Evolutionary conservation across 495 filamentous ascomycete genomes (phyloP), one percentile per base, ranked within the genome.

Genomic region (Daldinia vernicosa): DNA sequence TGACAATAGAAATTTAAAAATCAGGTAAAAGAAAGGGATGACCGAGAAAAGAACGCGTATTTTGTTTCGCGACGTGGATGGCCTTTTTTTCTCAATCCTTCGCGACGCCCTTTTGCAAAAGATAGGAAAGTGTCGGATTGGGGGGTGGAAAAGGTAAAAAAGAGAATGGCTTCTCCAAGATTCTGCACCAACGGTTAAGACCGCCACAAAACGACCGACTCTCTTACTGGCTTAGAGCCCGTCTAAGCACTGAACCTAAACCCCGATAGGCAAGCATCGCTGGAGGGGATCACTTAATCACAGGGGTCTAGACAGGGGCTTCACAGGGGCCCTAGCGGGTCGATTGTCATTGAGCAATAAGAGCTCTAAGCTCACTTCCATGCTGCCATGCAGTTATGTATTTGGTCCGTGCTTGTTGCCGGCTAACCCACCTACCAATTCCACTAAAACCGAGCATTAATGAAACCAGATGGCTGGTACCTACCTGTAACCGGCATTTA

Each of bases 211-310:
- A 63, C 55, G 19, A 22, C 62, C 63, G 69, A 51, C 67, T 63
- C 9, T 14, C 63, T 69, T 24, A 69, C 43, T 69, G 66, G 67
- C 32, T 52, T 24, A 56, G 30, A 33, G 30, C 17, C 40, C 43
- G 66, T 68, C 70, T 63, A 69, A 69, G 40, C 66, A 73, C 65
- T 51, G 33, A 22, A 53, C 43, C 70, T 73, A 73, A 73, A 58
- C 70, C 56, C 54, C 32, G 70, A 73, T 69, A 69, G 70, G 70
- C 39, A 63, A 64, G 55, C 45, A n/a, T 67, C 45, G 64, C 53
- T 71, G 52, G 59, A 71, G 63, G 58, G 60, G 55, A 64, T 39
- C 47, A 39, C 60, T 65, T 72, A 47, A 69, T 73, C 57, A 62
- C 70, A 69, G 57, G 60, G 61, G 47, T 50, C n/a, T 22, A 11